Percentiles rank a stretch among this genome's conserved stretches.
Evolutionary conservation across 2,329 filamentous ascomycete species (phyloP).

Genomic region (Phaeosphaeria sp.): DNA sequence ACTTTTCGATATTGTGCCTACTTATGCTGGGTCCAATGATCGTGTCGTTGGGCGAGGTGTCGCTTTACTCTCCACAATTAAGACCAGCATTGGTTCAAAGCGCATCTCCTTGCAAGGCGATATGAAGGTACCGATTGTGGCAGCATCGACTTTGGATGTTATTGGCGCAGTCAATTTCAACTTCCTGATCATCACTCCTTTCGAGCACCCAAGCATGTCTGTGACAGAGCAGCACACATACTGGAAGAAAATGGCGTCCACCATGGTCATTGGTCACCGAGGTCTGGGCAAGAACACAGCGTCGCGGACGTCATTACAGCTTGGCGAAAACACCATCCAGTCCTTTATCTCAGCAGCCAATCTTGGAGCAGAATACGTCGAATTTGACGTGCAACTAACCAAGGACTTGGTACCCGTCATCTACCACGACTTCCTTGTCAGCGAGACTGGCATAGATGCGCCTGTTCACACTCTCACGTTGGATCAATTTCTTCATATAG

Average conservation of each 20-base stretch:
- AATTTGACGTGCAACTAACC: slow-evolving; percentile 93
- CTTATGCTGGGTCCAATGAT: slow-evolving; percentile 83
- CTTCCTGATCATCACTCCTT: slow-evolving; percentile 92
- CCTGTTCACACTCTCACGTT: slow-evolving; percentile 94
- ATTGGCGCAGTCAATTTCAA: slow-evolving; percentile 98
- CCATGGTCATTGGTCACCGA: slow-evolving; percentile 78
- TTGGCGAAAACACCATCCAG: slow-evolving; percentile 93
- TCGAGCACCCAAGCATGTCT: slow-evolving; percentile 91
- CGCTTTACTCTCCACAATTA: slow-evolving; percentile 84
- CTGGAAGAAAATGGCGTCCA: slow-evolving; percentile 90
- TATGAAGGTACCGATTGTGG: slow-evolving; percentile 88
- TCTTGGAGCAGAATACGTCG: slow-evolving; percentile 76
- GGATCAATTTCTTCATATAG: slow-evolving; percentile 93
- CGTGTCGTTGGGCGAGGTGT: slow-evolving; percentile 87
- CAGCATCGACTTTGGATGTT: slow-evolving; percentile 80
- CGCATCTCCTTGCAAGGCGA: slow-evolving; percentile 94
- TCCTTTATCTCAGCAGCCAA: slow-evolving; percentile 98
- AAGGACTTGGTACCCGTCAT: slow-evolving; percentile 98
- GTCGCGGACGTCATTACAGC: slow-evolving; percentile 83
- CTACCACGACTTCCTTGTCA: slow-evolving; percentile 97
- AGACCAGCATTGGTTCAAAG: slow-evolving; percentile 80
- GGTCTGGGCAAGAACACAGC: slow-evolving; percentile 87
- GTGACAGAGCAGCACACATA: slow-evolving; percentile 91
- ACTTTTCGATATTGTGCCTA: slow-evolving; percentile 93
- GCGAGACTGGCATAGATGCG: slow-evolving; percentile 95